Evolutionary conservation across 345 rosid genomes (phyloP).

Genomic region (Sonneratia alba): DNA sequence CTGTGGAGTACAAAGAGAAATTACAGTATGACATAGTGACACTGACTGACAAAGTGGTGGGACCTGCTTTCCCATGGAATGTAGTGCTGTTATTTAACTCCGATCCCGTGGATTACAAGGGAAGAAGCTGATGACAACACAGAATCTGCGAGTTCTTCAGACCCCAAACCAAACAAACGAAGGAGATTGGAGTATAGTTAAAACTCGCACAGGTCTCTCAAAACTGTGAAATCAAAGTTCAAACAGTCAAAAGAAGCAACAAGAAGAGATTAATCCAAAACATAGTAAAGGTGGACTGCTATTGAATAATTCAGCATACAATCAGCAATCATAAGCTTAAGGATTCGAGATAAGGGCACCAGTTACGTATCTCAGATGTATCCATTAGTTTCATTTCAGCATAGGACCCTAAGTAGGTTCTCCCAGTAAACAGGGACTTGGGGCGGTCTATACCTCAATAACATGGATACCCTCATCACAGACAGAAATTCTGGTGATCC

Average conservation of each 20-base stretch:
- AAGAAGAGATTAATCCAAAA: background rate
- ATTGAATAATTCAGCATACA: background rate
- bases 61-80: slow-evolving; percentile 7
- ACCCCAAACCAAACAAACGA: slow-evolving; percentile 8
- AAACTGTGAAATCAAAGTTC: too few relatives aligned
- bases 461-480: slow-evolving; percentile 8
- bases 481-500: too few relatives aligned
- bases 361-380: slow-evolving; percentile 32
- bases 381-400: slow-evolving; percentile 14
- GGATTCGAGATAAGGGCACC: too few relatives aligned
- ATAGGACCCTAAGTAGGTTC: slow-evolving; percentile 20
- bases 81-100: slow-evolving; percentile 62
- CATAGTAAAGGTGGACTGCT: background rate
- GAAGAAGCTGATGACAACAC: slow-evolving; percentile 77
- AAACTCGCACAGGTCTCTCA: background rate
- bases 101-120: slow-evolving; percentile 26
- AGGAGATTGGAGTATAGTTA: slow-evolving; percentile 28
- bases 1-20: too few relatives aligned
- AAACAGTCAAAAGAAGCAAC: background rate
- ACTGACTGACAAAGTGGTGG: too few relatives aligned
- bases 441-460: slow-evolving; percentile 12
- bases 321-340: background rate
- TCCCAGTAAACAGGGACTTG: slow-evolving; percentile 12
- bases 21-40: too few relatives aligned
- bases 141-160: slow-evolving; percentile 47